Conservation (phyloP, 129 eudicot genomes). For the Flaveria linearis region DNA sequence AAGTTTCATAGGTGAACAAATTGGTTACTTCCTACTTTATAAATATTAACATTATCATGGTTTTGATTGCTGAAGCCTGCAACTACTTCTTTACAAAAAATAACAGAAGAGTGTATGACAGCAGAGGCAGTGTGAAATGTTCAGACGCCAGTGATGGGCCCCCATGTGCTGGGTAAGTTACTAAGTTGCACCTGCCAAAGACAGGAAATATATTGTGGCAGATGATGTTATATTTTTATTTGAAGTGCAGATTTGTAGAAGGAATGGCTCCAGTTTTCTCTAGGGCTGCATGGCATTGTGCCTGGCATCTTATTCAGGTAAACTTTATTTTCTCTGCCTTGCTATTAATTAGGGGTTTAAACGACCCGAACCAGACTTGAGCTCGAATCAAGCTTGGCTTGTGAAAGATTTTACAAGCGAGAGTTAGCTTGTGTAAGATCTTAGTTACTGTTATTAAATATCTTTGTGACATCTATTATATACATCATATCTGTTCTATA, state of each 20-base stretch:
- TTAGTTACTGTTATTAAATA: background rate
- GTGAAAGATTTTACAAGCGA: too few species aligned
- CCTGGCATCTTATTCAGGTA: constrained; percentile 99
- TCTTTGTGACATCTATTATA: too few species aligned
- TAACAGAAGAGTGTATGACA: constrained; percentile 82
- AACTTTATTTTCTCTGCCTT: background rate
- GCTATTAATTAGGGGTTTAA: background rate
- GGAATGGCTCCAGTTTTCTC: constrained; percentile 99
- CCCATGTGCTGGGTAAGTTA: constrained; percentile 89
- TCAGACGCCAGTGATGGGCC: constrained; percentile 80
- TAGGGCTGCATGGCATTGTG: constrained; percentile 96
- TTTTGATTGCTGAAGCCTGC: constrained; percentile 11
- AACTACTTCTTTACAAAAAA: background rate
- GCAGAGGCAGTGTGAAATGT: constrained; percentile 77
- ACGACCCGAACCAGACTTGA: background rate
- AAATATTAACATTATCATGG: background rate
- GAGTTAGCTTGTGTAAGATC: too few species aligned
- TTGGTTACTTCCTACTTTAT: background rate
- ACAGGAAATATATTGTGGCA: background rate
- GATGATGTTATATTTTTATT: background rate
- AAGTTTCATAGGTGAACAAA: constrained; percentile 63
- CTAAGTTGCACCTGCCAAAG: background rate
- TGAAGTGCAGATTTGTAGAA: constrained; percentile 84
- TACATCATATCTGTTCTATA: too few species aligned
- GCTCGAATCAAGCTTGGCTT: too few species aligned